These are phyloP conservation scores for Vachellia pachyceras DNA, from an alignment of 306 rosid genomes.

Conservation along the genomic window DNA sequence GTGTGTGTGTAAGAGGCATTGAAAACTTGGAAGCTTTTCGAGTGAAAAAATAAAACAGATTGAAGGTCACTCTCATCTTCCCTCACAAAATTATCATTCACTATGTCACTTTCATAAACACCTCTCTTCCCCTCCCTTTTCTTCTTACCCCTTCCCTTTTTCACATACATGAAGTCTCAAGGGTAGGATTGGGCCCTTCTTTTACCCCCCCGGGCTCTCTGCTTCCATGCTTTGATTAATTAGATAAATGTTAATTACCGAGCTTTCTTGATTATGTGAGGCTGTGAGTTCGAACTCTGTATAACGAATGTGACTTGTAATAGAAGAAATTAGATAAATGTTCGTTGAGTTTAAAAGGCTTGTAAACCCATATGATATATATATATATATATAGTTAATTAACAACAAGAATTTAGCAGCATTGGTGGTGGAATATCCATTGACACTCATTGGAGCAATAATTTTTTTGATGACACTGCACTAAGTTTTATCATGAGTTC, in stretches of 20 bases:
- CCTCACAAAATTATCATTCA: slow-evolving; percentile 32
- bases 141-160: slow-evolving; percentile 31
- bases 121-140: background rate
- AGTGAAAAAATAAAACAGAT: slow-evolving; percentile 34
- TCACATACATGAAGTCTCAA: slow-evolving; percentile 48
- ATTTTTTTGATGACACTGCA: background rate
- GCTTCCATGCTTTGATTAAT: slow-evolving; percentile 25
- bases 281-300: too few relatives aligned
- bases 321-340: too few relatives aligned
- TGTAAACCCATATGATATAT: too few relatives aligned
- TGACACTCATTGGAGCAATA: background rate
- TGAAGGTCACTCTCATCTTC: slow-evolving; percentile 41
- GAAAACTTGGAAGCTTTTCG: slow-evolving; percentile 19
- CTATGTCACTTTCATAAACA: slow-evolving; percentile 56
- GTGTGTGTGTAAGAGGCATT: background rate
- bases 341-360: too few relatives aligned
- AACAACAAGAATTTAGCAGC: background rate
- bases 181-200: slow-evolving; percentile 44
- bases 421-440: background rate
- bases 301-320: too few relatives aligned
- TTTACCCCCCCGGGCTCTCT: slow-evolving; percentile 32
- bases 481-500: background rate
- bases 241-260: background rate
- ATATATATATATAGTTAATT: too few relatives aligned
- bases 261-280: too few relatives aligned